These are phyloP conservation scores for Calonectria henricotiae DNA, from an alignment of 2,329 filamentous ascomycete genomes.

Conservation along the genomic window DNA sequence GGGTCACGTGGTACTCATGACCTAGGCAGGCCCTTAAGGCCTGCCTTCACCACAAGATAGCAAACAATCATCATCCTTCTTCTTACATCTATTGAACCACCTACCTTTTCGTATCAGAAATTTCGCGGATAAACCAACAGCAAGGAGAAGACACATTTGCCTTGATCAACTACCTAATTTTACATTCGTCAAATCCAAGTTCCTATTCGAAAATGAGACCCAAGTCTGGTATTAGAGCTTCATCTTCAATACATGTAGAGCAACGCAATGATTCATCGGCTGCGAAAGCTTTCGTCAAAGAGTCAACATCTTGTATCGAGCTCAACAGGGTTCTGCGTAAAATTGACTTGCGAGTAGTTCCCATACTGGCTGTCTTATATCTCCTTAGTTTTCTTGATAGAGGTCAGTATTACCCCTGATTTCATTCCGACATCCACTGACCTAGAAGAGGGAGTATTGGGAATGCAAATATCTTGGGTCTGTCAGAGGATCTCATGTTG, in stretches of 20 bases:
- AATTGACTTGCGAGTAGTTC: not conserved
- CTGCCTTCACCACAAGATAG: no score
- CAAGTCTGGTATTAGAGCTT: not conserved
- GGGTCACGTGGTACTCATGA: no score
- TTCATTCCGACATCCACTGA: not conserved
- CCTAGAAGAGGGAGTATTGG: not conserved
- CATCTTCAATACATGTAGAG: not conserved
- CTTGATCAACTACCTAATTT: not conserved
- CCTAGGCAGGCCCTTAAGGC: no score
- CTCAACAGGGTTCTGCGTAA: slow-evolving; percentile 1
- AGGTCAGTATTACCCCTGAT: not conserved
- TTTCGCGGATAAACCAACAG: not conserved
- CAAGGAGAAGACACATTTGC: not conserved
- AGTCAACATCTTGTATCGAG: not conserved
- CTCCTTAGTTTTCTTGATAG: slow-evolving; percentile 12
- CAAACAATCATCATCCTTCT: no score
- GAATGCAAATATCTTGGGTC: slow-evolving; percentile 10
- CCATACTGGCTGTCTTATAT: slow-evolving; percentile 2
- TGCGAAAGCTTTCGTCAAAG: not conserved
- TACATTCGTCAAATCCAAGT: not conserved
- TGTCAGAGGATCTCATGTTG: slow-evolving; percentile 1
- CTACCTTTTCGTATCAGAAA: not conserved
- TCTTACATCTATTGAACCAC: no score
- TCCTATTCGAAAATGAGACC: not conserved
- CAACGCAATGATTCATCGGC: not conserved